A percentile compares a stretch with the other conserved stretches of the same genome.
Evolutionary conservation across 495 filamentous ascomycete species (phyloP).

Genomic region (Cercophora samala): DNA sequence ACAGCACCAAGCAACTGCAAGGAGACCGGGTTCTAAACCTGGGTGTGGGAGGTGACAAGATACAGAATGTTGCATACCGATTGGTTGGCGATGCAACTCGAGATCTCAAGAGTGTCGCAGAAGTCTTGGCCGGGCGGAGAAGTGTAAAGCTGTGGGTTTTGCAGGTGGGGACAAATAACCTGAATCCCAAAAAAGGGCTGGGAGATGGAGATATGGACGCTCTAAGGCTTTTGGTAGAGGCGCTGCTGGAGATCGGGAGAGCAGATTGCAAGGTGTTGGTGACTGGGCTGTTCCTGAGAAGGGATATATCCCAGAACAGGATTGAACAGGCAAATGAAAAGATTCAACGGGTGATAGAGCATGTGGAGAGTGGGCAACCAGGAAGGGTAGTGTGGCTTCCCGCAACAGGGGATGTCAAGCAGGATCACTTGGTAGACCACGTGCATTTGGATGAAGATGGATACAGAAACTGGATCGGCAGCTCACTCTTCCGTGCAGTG

Average conservation of each 20-base stretch:
- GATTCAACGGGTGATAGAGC: conserved; percentile 11
- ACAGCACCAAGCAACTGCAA: neutral
- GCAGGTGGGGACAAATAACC: conserved; percentile 35
- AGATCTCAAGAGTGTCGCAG: conserved; percentile 22
- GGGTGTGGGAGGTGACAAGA: conserved; percentile 32
- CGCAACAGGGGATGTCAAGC: conserved; percentile 8
- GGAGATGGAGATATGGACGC: conserved; percentile 21
- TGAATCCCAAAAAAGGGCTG: conserved; percentile 39
- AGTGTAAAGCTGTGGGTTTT: conserved; percentile 33
- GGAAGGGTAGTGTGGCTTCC: conserved; percentile 18
- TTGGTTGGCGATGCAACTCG: conserved; percentile 26
- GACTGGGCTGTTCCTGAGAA: conserved; percentile 22
- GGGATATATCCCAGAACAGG: conserved; percentile 14
- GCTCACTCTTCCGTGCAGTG: no score
- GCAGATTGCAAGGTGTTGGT: conserved; percentile 17
- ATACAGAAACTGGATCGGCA: conserved; percentile 27
- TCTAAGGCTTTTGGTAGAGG: conserved; percentile 26
- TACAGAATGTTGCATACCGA: conserved; percentile 36
- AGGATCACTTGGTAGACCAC: conserved; percentile 31
- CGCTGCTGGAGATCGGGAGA: conserved; percentile 15
- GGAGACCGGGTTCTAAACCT: conserved; percentile 24
- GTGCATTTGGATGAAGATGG: conserved; percentile 33
- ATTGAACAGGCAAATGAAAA: conserved; percentile 21
- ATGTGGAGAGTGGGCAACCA: conserved; percentile 8
- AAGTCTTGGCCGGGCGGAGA: conserved; percentile 5